These are phyloP conservation scores for Beauveria bassiana DNA, from an alignment of 2,329 filamentous ascomycete species.

Conservation along the genomic window DNA sequence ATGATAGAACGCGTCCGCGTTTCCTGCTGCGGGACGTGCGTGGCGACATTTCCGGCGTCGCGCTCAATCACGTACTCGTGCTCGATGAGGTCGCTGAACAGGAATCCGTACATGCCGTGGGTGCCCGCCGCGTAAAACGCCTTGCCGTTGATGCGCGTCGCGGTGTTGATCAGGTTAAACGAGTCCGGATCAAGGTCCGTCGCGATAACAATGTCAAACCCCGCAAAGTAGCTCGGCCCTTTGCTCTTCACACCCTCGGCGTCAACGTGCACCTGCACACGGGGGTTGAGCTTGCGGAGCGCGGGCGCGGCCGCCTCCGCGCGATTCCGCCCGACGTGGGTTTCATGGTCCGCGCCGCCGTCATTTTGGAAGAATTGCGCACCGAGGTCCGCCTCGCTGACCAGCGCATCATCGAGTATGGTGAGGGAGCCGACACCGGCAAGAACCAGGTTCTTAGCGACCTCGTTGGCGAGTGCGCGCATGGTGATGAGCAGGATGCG, in stretches of 20 bases:
- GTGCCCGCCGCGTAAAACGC: constrained; percentile 85
- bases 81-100: constrained; percentile 85
- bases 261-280: constrained; percentile 70
- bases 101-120: constrained; percentile 89
- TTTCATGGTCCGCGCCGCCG: constrained; percentile 36
- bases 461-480: constrained; percentile 82
- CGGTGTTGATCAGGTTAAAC: constrained; percentile 75
- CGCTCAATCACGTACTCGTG: constrained; percentile 89
- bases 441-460: constrained; percentile 94
- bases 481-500: constrained; percentile 86
- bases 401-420: constrained; percentile 68
- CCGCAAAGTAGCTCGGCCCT: constrained; percentile 64
- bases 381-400: constrained; percentile 73
- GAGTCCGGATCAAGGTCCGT: constrained; percentile 75
- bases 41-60: constrained; percentile 67
- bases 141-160: constrained; percentile 67
- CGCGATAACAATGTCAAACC: constrained; percentile 80
- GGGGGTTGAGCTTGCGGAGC: constrained; percentile 80
- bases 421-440: constrained; percentile 88
- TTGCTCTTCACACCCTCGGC: constrained; percentile 59
- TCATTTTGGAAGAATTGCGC: constrained; percentile 72
- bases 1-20: constrained; percentile 71
- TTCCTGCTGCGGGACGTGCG: constrained; percentile 50
- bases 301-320: constrained; percentile 72
- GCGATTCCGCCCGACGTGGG: constrained; percentile 71